A percentile compares a stretch with the other conserved stretches of the same genome.
Conservation (phyloP, 2,329 filamentous ascomycete species). For the Fusarium solani-melongenae region DNA sequence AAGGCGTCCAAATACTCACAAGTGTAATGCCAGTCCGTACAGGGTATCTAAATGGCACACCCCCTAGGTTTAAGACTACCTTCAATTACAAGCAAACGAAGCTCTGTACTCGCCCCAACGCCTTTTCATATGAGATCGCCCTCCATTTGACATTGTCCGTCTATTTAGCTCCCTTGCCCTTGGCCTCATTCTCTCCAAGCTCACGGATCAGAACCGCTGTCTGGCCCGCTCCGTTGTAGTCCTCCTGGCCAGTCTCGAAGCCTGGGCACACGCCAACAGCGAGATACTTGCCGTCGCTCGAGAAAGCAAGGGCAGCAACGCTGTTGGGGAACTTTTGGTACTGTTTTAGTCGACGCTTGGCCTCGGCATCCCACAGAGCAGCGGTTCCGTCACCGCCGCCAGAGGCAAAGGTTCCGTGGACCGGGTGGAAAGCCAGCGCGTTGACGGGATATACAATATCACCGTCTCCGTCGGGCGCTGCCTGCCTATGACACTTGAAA, state of each 20-base stretch:
- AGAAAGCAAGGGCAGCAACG: conserved; percentile 82
- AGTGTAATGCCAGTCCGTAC: conserved; percentile 26
- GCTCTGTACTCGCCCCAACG: conserved; percentile 45
- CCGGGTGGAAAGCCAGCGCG: conserved; percentile 86
- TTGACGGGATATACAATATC: conserved; percentile 95
- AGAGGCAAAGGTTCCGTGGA: conserved; percentile 86
- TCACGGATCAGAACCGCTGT: conserved; percentile 85
- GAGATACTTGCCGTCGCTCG: conserved; percentile 78
- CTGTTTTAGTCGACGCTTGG: conserved; percentile 88
- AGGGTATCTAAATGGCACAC: conserved; percentile 48
- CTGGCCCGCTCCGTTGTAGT: conserved; percentile 77
- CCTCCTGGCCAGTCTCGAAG: conserved; percentile 88
- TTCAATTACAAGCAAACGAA: conserved; percentile 39
- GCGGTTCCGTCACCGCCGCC: conserved; percentile 92
- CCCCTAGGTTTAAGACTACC: conserved; percentile 29
- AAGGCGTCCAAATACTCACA: not conserved
- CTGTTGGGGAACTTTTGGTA: conserved; percentile 87
- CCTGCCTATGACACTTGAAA: conserved; percentile 96
- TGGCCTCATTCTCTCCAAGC: conserved; percentile 87
- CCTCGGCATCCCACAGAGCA: conserved; percentile 91
- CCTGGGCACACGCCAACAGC: conserved; percentile 86
- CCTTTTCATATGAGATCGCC: conserved; percentile 42
- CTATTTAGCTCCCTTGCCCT: conserved; percentile 81
- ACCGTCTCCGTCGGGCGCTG: conserved; percentile 68
- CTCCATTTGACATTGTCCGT: conserved; percentile 6